Evolutionary conservation across 768 basidiomycete genomes (phyloP).

Genomic region (Amyloporia xantha): DNA sequence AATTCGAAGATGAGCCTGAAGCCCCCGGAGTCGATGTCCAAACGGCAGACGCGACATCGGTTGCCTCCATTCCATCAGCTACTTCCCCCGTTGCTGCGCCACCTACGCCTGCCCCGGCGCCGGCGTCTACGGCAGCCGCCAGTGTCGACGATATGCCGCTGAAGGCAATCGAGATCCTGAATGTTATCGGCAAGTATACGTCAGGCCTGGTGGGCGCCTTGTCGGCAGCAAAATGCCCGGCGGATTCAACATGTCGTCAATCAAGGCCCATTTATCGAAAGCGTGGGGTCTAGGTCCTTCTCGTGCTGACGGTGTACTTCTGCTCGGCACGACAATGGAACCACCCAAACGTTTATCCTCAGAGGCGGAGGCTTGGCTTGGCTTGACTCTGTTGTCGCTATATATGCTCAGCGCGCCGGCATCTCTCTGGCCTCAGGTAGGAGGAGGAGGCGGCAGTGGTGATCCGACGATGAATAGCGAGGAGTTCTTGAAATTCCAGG

Average conservation of each 20-base stretch:
- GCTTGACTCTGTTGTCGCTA: slow-evolving; percentile 78
- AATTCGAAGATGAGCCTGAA: slow-evolving; percentile 83
- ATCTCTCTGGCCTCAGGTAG: slow-evolving; percentile 73
- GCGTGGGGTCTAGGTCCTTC: slow-evolving; percentile 91
- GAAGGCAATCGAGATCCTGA: slow-evolving; percentile 84
- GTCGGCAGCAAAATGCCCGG: slow-evolving; percentile 98
- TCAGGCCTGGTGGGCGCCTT: slow-evolving; percentile 82
- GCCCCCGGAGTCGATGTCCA: slow-evolving; percentile 35
- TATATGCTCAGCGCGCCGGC: slow-evolving; percentile 86
- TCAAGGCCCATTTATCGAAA: slow-evolving; percentile 85
- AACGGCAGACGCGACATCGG: slow-evolving; percentile 25
- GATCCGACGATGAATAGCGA: slow-evolving; percentile 95
- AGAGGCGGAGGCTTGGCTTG: slow-evolving; percentile 87
- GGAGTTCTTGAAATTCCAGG: slow-evolving; percentile 94
- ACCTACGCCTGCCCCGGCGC: slow-evolving; percentile 35
- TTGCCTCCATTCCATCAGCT: slow-evolving; percentile 32
- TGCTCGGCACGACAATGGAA: slow-evolving; percentile 88
- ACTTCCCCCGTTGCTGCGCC: slow-evolving; percentile 36
- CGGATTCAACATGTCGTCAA: slow-evolving; percentile 91
- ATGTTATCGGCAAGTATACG: slow-evolving; percentile 90
- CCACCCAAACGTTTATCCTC: slow-evolving; percentile 89
- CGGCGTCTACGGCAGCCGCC: slow-evolving; percentile 57
- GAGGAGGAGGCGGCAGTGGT: slow-evolving; percentile 53
- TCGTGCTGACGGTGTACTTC: slow-evolving; percentile 87
- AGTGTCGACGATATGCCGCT: slow-evolving; percentile 86